These are phyloP conservation scores for Plectosphaerella sp. DNA, from an alignment of 2,329 filamentous ascomycete species.

Conservation along the genomic window DNA sequence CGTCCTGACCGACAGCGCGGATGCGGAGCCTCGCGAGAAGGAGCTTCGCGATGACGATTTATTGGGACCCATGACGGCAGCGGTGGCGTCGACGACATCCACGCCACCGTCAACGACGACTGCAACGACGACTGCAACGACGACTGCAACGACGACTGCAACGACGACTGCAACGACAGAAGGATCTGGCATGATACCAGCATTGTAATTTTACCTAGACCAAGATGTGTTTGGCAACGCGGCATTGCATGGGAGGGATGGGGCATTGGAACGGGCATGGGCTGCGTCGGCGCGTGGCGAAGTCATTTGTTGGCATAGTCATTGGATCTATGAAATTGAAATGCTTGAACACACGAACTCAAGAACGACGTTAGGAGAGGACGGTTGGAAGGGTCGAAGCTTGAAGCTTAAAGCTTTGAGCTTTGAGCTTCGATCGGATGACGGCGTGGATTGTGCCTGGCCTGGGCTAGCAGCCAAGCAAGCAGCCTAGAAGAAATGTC, in stretches of 20 bases:
- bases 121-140: slow-evolving; percentile 1
- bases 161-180: slow-evolving; percentile 5
- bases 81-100: neutral
- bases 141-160: slow-evolving; percentile 9
- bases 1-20: slow-evolving; percentile 11
- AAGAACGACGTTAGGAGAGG: too few relatives aligned
- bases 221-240: neutral
- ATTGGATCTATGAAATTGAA: neutral
- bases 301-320: neutral
- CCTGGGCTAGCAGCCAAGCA: too few relatives aligned
- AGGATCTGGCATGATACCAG: neutral
- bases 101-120: slow-evolving; percentile 5
- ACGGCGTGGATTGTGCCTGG: too few relatives aligned
- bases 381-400: too few relatives aligned
- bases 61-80: too few relatives aligned
- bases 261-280: neutral
- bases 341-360: neutral
- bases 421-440: too few relatives aligned
- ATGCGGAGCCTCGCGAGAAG: slow-evolving; percentile 11
- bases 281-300: neutral
- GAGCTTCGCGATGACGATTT: slow-evolving; percentile 7
- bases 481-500: too few relatives aligned
- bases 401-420: too few relatives aligned
- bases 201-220: slow-evolving; percentile 1
- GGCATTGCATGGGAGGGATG: slow-evolving; percentile 4